These are phyloP conservation scores for Asterella californica DNA, from an alignment of 225 moss, liverwort and hornwort genomes.

Conservation along the genomic window DNA sequence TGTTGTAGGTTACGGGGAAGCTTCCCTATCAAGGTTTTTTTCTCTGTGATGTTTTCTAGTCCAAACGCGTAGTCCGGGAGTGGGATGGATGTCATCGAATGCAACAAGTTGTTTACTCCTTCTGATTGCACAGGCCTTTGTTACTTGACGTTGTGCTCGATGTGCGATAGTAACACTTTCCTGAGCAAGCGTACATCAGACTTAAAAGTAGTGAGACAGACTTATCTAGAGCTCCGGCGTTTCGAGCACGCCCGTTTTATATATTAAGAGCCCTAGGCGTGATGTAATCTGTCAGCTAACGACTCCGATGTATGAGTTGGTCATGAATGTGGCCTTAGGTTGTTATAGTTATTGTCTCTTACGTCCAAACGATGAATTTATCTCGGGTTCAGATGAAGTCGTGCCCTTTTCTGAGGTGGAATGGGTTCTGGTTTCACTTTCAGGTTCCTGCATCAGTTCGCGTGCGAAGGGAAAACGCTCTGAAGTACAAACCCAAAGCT, in stretches of 20 bases:
- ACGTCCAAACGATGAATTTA: too few relatives aligned
- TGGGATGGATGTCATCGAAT: not conserved
- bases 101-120: not conserved
- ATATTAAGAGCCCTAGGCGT: too few relatives aligned
- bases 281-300: too few relatives aligned
- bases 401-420: not conserved
- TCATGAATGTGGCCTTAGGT: too few relatives aligned
- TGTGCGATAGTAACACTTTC: not conserved
- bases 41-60: not conserved
- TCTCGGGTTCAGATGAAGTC: too few relatives aligned
- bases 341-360: too few relatives aligned
- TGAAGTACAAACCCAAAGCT: slow-evolving; percentile 73
- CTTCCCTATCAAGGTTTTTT: not conserved
- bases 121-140: not conserved
- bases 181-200: too few relatives aligned
- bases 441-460: slow-evolving; percentile 99
- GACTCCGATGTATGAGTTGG: too few relatives aligned
- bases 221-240: too few relatives aligned
- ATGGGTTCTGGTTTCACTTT: not conserved
- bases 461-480: slow-evolving; percentile 77
- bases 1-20: not conserved
- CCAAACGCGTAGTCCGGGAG: not conserved
- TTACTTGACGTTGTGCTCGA: not conserved
- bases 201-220: too few relatives aligned
- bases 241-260: too few relatives aligned